A percentile compares a stretch with the other conserved stretches of the same genome.
phyloP scores from a whole-genome alignment of 2,329 filamentous ascomycete genomes.

The Penicillium paneum region DNA sequence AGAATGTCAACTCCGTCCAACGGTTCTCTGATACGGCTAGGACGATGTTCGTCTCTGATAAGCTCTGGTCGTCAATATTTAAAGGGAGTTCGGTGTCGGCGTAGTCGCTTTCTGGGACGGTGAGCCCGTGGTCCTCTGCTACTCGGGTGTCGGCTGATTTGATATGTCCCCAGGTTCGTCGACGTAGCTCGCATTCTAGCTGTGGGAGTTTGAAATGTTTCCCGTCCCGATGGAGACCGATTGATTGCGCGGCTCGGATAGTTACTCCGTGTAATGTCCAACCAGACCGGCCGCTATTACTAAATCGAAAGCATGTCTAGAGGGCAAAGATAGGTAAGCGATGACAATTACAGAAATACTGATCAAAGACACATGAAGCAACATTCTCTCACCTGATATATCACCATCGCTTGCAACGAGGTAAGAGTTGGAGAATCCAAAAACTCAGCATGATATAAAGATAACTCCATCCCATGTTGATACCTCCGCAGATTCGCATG shows the following conservation, averaged over 20 bases:
- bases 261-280: constrained; percentile 54
- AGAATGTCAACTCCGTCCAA: constrained; percentile 59
- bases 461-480: constrained; percentile 37
- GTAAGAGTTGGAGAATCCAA: constrained; percentile 40
- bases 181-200: constrained; percentile 54
- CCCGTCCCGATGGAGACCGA: constrained; percentile 51
- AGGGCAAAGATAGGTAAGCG: not conserved
- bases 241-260: constrained; percentile 52
- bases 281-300: constrained; percentile 23
- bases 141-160: constrained; percentile 45
- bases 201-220: constrained; percentile 49
- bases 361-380: too few relatives aligned
- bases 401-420: constrained; percentile 32
- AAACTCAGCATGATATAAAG: constrained; percentile 41
- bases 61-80: constrained; percentile 56
- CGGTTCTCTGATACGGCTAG: constrained; percentile 49
- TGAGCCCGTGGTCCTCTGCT: constrained; percentile 58
- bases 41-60: constrained; percentile 49
- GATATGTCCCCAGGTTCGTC: constrained; percentile 56
- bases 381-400: constrained; percentile 37
- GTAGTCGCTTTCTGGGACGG: constrained; percentile 46
- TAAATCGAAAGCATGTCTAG: constrained; percentile 22
- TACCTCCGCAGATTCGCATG: constrained; percentile 18
- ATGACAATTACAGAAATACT: not conserved
- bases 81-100: constrained; percentile 40